Conservation (phyloP, 2,329 filamentous ascomycete genomes). For the Metarhizium album region DNA sequence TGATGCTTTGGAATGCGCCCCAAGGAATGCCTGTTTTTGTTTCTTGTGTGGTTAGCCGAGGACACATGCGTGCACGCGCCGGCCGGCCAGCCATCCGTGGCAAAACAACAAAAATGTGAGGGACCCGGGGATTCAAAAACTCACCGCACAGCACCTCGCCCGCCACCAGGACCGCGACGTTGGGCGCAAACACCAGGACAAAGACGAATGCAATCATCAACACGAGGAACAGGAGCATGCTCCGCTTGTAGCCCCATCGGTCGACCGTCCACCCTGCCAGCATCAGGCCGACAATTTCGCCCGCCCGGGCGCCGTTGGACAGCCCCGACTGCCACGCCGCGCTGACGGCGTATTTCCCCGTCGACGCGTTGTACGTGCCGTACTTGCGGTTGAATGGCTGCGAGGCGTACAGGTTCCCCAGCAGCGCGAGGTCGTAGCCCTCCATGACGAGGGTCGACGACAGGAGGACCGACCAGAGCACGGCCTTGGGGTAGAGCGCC, state of each 20-base stretch:
- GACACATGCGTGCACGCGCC: too few relatives aligned
- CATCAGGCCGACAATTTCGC: conserved; percentile 44
- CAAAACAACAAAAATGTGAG: too few relatives aligned
- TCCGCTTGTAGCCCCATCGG: conserved; percentile 37
- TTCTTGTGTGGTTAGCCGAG: too few relatives aligned
- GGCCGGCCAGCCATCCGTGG: too few relatives aligned
- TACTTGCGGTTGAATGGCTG: conserved; percentile 34
- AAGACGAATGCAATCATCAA: conserved; percentile 40
- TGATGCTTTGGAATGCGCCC: conserved; percentile 41
- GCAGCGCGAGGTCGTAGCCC: conserved; percentile 39
- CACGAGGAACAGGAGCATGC: conserved; percentile 34
- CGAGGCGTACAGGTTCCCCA: conserved; percentile 39
- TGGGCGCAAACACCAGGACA: conserved; percentile 40
- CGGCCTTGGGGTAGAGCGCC: conserved; percentile 34
- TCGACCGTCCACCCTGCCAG: conserved; percentile 43
- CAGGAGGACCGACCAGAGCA: conserved; percentile 35
- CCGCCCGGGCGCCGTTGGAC: conserved; percentile 40
- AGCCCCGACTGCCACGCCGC: conserved; percentile 48
- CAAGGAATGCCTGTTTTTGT: conserved; percentile 35
- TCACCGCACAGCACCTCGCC: conserved; percentile 35
- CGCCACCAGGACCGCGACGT: conserved; percentile 33
- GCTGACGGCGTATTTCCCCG: conserved; percentile 34
- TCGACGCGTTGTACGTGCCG: conserved; percentile 23
- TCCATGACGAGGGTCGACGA: conserved; percentile 39
- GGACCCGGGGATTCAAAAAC: too few relatives aligned